Conservation (phyloP, 495 filamentous ascomycete species). For the Aspergillus panamensis region DNA sequence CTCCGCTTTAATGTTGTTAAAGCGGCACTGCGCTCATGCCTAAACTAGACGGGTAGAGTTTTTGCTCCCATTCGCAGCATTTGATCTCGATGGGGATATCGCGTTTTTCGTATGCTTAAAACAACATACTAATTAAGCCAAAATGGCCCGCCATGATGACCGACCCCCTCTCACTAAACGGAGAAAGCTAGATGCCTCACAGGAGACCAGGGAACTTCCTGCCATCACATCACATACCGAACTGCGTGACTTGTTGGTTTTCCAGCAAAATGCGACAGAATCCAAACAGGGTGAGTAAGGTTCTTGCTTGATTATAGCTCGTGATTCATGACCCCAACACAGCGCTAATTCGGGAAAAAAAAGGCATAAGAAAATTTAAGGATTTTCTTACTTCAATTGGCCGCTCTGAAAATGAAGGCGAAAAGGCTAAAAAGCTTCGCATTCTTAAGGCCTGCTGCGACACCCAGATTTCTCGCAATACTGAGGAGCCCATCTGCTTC, state of each 20-base stretch:
- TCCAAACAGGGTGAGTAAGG: constrained; percentile 67
- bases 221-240: constrained; percentile 58
- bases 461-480: constrained; percentile 56
- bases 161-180: constrained; percentile 35
- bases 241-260: constrained; percentile 59
- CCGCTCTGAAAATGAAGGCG: constrained; percentile 45
- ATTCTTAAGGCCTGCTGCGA: constrained; percentile 74
- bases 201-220: constrained; percentile 26
- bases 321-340: not conserved
- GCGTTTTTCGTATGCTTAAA: not conserved
- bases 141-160: constrained; percentile 27
- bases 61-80: constrained; percentile 11
- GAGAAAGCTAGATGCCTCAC: constrained; percentile 38
- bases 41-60: constrained; percentile 7
- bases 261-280: constrained; percentile 58
- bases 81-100: not conserved
- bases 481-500: constrained; percentile 58
- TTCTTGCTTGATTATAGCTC: not conserved
- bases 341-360: not conserved
- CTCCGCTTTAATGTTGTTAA: not conserved
- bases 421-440: constrained; percentile 47
- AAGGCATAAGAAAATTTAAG: constrained; percentile 75
- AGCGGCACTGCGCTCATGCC: constrained; percentile 3
- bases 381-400: constrained; percentile 64
- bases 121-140: constrained; percentile 6